Evolutionary conservation across 345 rosid species (phyloP), one percentile per base, ranked within the genome.

Genomic region (Bruguiera gymnorhiza): DNA sequence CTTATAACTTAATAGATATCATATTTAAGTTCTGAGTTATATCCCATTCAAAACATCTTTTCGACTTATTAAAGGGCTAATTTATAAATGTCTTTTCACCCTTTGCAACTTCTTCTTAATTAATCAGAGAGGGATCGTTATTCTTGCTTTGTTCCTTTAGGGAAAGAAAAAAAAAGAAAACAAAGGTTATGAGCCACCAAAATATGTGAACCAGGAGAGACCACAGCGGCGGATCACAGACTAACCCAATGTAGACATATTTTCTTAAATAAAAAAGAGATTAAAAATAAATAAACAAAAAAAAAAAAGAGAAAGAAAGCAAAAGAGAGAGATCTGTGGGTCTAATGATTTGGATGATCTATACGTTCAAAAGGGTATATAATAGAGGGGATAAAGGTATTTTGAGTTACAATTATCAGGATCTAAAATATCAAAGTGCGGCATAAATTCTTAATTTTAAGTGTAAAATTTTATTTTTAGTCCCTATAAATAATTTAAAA

Each of bases 391-490:
- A 53, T 50, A 50, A 30, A 63, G 15, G 59, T n/a, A 8, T 51
- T 52, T 36, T 46, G 65, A 63, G 51, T 70, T 55, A 52, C 52
- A 20, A 64, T 62, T 72, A 71, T 74, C 74, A 68, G 51, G 58
- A 64, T 79, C 76, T 77, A 69, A 80, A 70, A 24, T 65, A 65
- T 74, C 6, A 34, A 68, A 76, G 57, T 43, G 68, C 31, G 7
- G 37, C 0, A 7, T 7, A 34, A 34, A 34, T 34, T 34, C 7
- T 34, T 34, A 34, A 34, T 34, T 32, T 27, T 27, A 27, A 27
- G 29, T 27, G 29, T 27, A 1, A 27, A 27, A 27, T 27, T 27
- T 27, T 27, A 27, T 27, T 27, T 32, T 32, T 32, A 32, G 6
- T 32, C 6, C 36, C 32, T 4, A 30, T 30, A 30, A 30, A 30